phyloP scores from a whole-genome alignment of 805 yeast species.

The Zygosaccharomyces pseudorouxii region DNA sequence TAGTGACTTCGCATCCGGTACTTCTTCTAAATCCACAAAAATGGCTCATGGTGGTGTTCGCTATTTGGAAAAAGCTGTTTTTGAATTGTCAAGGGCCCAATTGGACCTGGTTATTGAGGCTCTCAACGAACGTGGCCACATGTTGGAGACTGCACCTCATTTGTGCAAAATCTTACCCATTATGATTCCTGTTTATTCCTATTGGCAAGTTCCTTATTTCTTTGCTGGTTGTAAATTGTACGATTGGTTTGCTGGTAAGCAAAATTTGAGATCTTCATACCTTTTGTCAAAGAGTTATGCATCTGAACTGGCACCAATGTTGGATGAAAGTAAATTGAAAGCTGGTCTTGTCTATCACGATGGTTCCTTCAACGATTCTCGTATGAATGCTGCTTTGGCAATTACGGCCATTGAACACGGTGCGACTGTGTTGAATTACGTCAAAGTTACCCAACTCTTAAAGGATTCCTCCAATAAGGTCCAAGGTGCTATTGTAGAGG shows the following conservation, averaged over 20 bases:
- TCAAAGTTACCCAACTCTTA: conserved; percentile 69
- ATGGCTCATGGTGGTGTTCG: conserved; percentile 98
- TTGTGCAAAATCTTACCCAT: conserved; percentile 81
- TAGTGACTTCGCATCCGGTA: conserved; percentile 87
- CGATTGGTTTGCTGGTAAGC: conserved; percentile 87
- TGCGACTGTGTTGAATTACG: conserved; percentile 84
- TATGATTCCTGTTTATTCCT: conserved; percentile 91
- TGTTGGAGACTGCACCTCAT: conserved; percentile 89
- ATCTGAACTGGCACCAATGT: conserved; percentile 75
- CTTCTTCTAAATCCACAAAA: conserved; percentile 90
- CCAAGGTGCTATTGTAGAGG: conserved; percentile 71
- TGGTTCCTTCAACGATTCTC: conserved; percentile 88
- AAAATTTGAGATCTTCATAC: conserved; percentile 76
- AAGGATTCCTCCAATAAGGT: conserved; percentile 60
- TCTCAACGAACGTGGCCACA: conserved; percentile 77
- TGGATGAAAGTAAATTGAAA: conserved; percentile 71
- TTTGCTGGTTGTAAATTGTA: conserved; percentile 87
- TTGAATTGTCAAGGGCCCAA: conserved; percentile 87
- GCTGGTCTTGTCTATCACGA: conserved; percentile 94
- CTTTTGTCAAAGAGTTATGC: conserved; percentile 64
- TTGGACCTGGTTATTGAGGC: conserved; percentile 86
- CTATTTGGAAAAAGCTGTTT: conserved; percentile 89
- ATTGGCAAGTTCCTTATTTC: conserved; percentile 95
- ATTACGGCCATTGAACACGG: conserved; percentile 81
- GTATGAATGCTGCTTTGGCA: conserved; percentile 84